Conservation (phyloP, 352 stramenopile species). For the Pythium periplocum region DNA sequence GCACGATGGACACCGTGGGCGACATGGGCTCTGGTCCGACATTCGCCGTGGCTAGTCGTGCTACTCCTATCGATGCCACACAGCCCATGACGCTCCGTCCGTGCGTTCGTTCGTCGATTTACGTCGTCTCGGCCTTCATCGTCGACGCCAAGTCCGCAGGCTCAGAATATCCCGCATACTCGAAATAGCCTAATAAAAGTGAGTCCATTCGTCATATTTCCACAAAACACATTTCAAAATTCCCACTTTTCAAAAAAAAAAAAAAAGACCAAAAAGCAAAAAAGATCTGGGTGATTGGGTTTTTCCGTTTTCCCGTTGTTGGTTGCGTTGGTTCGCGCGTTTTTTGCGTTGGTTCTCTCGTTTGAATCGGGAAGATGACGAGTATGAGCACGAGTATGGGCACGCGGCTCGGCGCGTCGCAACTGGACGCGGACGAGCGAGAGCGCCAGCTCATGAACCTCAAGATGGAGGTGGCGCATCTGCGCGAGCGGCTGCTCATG, state of each 20-base stretch:
- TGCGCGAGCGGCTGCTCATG: constrained; percentile 61
- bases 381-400: neutral
- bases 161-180: no score
- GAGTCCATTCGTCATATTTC: no score
- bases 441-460: constrained; percentile 80
- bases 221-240: constrained; percentile 1
- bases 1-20: neutral
- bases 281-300: neutral
- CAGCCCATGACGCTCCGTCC: constrained; percentile 16
- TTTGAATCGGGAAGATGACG: constrained; percentile 1
- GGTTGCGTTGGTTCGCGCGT: neutral
- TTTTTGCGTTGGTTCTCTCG: neutral
- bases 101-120: no score
- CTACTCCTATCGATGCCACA: constrained; percentile 16
- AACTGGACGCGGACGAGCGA: constrained; percentile 38
- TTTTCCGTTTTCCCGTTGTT: no score
- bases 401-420: constrained; percentile 35
- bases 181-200: no score
- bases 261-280: neutral
- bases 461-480: constrained; percentile 79
- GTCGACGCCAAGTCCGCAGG: no score
- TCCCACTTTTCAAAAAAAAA: neutral
- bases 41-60: neutral
- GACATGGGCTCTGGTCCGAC: neutral
- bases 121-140: no score